These are phyloP conservation scores for Mycena crocata DNA, from an alignment of 768 basidiomycete species.

Conservation along the genomic window DNA sequence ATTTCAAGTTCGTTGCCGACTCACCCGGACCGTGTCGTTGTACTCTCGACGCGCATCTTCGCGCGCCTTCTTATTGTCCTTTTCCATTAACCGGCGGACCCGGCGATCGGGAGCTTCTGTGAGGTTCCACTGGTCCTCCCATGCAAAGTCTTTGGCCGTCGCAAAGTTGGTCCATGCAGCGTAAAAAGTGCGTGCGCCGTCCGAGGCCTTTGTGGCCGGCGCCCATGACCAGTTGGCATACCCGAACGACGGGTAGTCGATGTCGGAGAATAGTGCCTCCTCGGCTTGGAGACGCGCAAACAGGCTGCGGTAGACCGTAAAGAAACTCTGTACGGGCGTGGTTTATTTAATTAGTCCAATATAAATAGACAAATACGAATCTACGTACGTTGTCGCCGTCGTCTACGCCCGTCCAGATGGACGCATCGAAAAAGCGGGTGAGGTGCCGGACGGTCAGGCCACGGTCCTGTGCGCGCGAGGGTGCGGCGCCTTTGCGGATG, in stretches of 20 bases:
- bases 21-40: constrained; percentile 89
- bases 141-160: constrained; percentile 88
- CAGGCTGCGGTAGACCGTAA: constrained; percentile 86
- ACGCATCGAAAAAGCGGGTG: constrained; percentile 84
- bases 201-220: constrained; percentile 57
- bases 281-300: constrained; percentile 87
- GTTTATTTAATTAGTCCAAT: too few species aligned
- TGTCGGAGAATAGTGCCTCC: constrained; percentile 64
- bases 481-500: constrained; percentile 76
- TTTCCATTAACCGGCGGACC: constrained; percentile 91
- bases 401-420: constrained; percentile 73
- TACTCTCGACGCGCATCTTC: constrained; percentile 92
- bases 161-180: constrained; percentile 87
- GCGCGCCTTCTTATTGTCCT: constrained; percentile 92
- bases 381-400: constrained; percentile 68
- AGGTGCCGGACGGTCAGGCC: constrained; percentile 87
- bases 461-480: constrained; percentile 66
- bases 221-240: constrained; percentile 80
- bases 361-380: too few species aligned
- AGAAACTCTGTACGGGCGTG: constrained; percentile 78
- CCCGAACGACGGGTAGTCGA: constrained; percentile 87
- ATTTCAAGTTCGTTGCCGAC: constrained; percentile 39
- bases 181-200: constrained; percentile 83
- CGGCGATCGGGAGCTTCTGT: constrained; percentile 89
- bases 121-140: constrained; percentile 88